These are phyloP conservation scores for Colletotrichum spaethianum DNA, from an alignment of 2,329 filamentous ascomycete genomes.

Conservation along the genomic window DNA sequence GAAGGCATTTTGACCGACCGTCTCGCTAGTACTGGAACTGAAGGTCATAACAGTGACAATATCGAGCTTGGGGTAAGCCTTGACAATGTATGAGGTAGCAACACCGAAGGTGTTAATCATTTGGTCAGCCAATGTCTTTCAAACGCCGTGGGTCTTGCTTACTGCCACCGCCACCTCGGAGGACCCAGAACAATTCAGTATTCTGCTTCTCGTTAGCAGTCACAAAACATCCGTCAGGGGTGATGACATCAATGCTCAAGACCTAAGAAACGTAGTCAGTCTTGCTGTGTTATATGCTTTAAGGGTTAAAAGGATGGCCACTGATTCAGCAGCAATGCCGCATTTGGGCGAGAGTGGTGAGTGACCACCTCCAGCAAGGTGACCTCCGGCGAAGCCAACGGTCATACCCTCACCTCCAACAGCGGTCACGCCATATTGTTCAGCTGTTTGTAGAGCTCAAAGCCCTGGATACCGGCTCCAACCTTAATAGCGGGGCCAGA, in stretches of 20 bases:
- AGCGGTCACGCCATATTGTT: conserved; percentile 60
- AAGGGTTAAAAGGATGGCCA: conserved; percentile 56
- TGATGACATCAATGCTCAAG: conserved; percentile 63
- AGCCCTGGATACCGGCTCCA: conserved; percentile 65
- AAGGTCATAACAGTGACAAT: conserved; percentile 60
- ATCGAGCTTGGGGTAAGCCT: conserved; percentile 58
- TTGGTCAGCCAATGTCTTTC: conserved; percentile 45
- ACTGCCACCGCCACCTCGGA: conserved; percentile 59
- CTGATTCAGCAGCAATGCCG: conserved; percentile 72
- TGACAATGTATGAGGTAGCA: conserved; percentile 68
- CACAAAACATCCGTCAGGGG: conserved; percentile 58
- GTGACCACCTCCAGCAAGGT: conserved; percentile 72
- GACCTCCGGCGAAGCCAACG: conserved; percentile 72
- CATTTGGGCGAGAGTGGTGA: conserved; percentile 64
- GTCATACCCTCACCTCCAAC: conserved; percentile 68
- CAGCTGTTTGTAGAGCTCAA: conserved; percentile 65
- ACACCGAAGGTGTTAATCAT: conserved; percentile 71
- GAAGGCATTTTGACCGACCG: conserved; percentile 44
- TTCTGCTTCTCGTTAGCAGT: conserved; percentile 56
- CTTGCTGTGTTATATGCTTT: conserved; percentile 46
- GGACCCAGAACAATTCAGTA: conserved; percentile 64
- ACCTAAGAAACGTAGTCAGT: conserved; percentile 2
- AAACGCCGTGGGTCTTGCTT: background rate
- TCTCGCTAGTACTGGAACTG: conserved; percentile 49
- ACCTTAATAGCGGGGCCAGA: conserved; percentile 65